These are phyloP conservation scores for Radiomyces spectabilis DNA, from an alignment of 192 early-diverging fungal species.

Conservation along the genomic window DNA sequence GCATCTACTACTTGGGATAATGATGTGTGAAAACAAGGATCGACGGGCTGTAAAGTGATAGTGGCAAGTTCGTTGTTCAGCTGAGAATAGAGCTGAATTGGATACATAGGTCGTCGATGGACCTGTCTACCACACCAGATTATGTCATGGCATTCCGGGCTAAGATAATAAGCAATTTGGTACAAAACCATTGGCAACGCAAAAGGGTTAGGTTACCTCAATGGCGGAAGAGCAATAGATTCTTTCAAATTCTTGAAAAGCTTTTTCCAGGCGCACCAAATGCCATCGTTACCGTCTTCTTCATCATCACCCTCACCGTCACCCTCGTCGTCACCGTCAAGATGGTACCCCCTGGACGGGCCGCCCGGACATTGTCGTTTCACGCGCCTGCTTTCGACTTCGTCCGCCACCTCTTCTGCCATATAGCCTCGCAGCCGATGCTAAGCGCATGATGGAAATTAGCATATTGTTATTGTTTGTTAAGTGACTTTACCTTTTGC, in stretches of 20 bases:
- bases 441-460: no score
- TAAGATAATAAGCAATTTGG: no score
- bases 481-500: no score
- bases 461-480: no score
- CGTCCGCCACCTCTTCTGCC: no score
- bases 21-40: not conserved
- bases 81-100: slow-evolving; percentile 2
- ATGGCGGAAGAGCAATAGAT: slow-evolving; percentile 5
- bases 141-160: slow-evolving; percentile 2
- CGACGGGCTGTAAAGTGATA: slow-evolving; percentile 4
- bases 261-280: slow-evolving; percentile 1
- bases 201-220: slow-evolving; percentile 5
- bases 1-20: slow-evolving; percentile 8
- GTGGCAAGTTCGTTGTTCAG: slow-evolving; percentile 5
- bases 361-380: no score
- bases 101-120: slow-evolving; percentile 2
- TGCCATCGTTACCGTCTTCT: no score
- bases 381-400: no score
- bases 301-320: no score
- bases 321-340: no score
- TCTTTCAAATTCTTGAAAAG: slow-evolving; percentile 1
- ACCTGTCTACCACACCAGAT: slow-evolving; percentile 12
- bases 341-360: no score
- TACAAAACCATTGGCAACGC: slow-evolving; percentile 4
- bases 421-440: no score